These are phyloP conservation scores for Ustilago hordei DNA, from an alignment of 1,284 basidiomycete species.

Conservation along the genomic window DNA sequence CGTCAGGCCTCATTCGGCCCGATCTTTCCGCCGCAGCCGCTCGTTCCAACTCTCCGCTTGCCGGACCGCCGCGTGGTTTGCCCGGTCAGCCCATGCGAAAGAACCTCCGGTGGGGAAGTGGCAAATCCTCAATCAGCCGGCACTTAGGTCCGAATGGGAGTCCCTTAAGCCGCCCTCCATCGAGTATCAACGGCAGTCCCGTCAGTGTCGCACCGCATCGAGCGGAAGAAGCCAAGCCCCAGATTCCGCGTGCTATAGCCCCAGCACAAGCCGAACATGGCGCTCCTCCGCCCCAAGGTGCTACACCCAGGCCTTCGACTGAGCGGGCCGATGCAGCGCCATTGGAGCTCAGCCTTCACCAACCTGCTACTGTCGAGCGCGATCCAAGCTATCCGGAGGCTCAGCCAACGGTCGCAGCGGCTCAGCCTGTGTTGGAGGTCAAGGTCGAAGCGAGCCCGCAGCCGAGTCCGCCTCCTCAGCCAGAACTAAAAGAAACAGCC, in stretches of 20 bases:
- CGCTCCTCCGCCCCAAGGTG: neutral
- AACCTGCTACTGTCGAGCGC: constrained; percentile 6
- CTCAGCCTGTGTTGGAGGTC: constrained; percentile 6
- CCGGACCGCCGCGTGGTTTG: constrained; percentile 48
- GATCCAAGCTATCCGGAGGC: neutral
- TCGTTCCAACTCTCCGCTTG: constrained; percentile 50
- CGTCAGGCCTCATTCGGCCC: constrained; percentile 29
- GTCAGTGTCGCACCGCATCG: constrained; percentile 11
- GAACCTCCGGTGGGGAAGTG: constrained; percentile 67
- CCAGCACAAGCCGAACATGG: constrained; percentile 3
- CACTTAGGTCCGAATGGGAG: constrained; percentile 49
- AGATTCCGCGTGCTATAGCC: neutral
- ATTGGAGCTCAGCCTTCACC: constrained; percentile 20
- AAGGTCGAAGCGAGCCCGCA: constrained; percentile 16
- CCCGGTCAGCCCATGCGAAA: constrained; percentile 64
- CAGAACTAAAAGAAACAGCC: neutral
- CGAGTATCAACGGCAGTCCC: constrained; percentile 38
- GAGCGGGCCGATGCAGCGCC: constrained; percentile 19
- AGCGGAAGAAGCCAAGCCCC: constrained; percentile 14
- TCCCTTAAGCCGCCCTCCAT: constrained; percentile 31
- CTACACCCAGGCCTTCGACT: neutral
- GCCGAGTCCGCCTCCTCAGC: neutral
- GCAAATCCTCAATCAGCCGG: constrained; percentile 61
- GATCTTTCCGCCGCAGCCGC: constrained; percentile 44
- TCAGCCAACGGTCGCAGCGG: neutral